Base-by-base conservation (phyloP, 305 asterid species). In the Solanum chacoense region DNA sequence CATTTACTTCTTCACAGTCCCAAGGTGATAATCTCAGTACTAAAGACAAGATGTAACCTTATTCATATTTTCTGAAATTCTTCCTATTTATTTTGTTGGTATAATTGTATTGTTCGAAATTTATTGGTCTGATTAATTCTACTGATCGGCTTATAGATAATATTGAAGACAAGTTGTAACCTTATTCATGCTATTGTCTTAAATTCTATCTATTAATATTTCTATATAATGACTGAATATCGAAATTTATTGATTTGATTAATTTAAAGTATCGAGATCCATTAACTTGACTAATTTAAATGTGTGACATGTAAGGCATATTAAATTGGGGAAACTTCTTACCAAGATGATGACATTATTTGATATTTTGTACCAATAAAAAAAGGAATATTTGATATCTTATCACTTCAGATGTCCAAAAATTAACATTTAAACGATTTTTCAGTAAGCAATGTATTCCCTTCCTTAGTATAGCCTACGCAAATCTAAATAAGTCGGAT, bases 81-180 rank as follows among this genome's bases (percentile, higher is more conserved):
- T 35, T 75, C 8, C 16, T 75, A 22, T 75, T 13, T 28, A 71
- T 72, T 72, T 72, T 72, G 22, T 28, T 72, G 36, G 77, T 29
- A 72, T 29, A 71, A 26, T 4, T 14, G 5, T 38, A 3, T 38
- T 38, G 14, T 8, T 65, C 14, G 7, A 65, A 63, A 9, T n/a
- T n/a, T 0, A 65, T 4, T 65, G 29, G 0, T 67, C 3, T 0
- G 18, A 24, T 2, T 65, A 11, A 67, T 24, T 67, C 16, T 0
- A 40, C 0, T 4, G 14, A 42, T 42, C 3, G 9, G 7, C 9
- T 11, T 24, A 59, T 2, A 26, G 20, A 69, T 1, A 71, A 13
- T 28, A 71, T 26, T 71, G 3, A 71, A 71, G 22, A 71, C 2
- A 13, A 28, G 35, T 71, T 71, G 36, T 69, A 11, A 26, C 75